A percentile compares a stretch with the other conserved stretches of the same genome.
Evolutionary conservation across 2,329 filamentous ascomycete genomes (phyloP).

Genomic region (Huntiella decipiens): DNA sequence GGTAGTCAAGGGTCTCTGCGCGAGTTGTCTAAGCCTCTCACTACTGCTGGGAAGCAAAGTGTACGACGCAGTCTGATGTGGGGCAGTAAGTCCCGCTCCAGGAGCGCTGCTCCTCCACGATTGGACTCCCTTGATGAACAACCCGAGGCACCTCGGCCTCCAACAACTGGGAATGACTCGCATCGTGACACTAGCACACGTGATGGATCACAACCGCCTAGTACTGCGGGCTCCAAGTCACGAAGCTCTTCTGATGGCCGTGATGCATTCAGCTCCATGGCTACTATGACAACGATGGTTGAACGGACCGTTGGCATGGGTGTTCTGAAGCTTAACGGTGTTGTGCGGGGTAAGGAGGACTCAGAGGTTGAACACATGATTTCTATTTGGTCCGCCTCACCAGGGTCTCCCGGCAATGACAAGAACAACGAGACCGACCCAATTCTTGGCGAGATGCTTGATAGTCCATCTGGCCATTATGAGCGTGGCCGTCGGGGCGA

Average conservation of each 20-base stretch:
- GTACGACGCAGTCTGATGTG: slow-evolving; percentile 52
- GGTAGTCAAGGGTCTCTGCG: slow-evolving; percentile 26
- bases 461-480: slow-evolving; percentile 54
- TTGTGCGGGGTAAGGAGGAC: slow-evolving; percentile 47
- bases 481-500: slow-evolving; percentile 55
- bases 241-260: slow-evolving; percentile 19
- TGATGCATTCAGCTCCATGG: slow-evolving; percentile 11
- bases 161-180: slow-evolving; percentile 21
- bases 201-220: slow-evolving; percentile 23
- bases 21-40: slow-evolving; percentile 23
- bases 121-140: slow-evolving; percentile 40
- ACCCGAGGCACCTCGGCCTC: slow-evolving; percentile 22
- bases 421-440: slow-evolving; percentile 45
- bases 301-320: slow-evolving; percentile 56
- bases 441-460: slow-evolving; percentile 52
- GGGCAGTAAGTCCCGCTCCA: slow-evolving; percentile 34
- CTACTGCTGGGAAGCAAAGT: slow-evolving; percentile 31
- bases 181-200: slow-evolving; percentile 21
- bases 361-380: slow-evolving; percentile 63
- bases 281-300: slow-evolving; percentile 16
- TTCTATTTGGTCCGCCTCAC: slow-evolving; percentile 53
- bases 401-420: slow-evolving; percentile 15
- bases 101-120: slow-evolving; percentile 24
- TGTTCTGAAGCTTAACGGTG: slow-evolving; percentile 52
- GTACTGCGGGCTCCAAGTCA: slow-evolving; percentile 36